Evolutionary conservation across 129 eudicot genomes (phyloP).

Genomic region (Artemisia annua): DNA sequence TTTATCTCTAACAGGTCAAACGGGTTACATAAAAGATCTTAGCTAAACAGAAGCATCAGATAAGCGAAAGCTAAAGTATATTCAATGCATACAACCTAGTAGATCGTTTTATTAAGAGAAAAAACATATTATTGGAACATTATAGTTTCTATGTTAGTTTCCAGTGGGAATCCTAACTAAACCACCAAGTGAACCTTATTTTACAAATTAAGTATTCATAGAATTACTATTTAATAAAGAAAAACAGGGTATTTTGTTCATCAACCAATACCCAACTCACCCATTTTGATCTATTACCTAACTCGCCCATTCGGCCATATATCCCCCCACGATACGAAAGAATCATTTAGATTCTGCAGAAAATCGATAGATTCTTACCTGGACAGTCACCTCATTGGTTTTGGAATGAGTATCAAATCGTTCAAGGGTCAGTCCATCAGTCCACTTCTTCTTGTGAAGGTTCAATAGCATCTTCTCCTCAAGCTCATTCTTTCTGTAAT

Average conservation of each 20-base stretch:
- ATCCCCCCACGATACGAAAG: neutral
- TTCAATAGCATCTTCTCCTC: conserved; percentile 94
- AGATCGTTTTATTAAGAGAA: too few relatives aligned
- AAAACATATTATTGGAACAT: too few relatives aligned
- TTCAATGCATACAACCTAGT: neutral
- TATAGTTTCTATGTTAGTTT: too few relatives aligned
- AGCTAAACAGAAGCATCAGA: neutral
- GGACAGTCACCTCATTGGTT: conserved; percentile 90
- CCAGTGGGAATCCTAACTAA: too few relatives aligned
- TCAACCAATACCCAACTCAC: too few relatives aligned
- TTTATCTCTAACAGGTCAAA: neutral
- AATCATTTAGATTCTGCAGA: neutral
- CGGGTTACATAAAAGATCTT: neutral
- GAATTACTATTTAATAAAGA: too few relatives aligned
- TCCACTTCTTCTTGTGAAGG: conserved; percentile 95
- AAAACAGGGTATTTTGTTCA: too few relatives aligned
- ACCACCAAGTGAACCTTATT: too few relatives aligned
- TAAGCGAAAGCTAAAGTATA: neutral
- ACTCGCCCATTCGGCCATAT: too few relatives aligned
- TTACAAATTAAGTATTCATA: too few relatives aligned
- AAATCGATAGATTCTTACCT: conserved; percentile 40
- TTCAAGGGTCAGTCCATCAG: conserved; percentile 88
- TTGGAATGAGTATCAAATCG: conserved; percentile 84
- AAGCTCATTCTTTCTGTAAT: conserved; percentile 87
- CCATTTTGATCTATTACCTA: too few relatives aligned